Evolutionary conservation across 768 basidiomycete genomes (phyloP).

Genomic region (Pulveroboletus sp.): DNA sequence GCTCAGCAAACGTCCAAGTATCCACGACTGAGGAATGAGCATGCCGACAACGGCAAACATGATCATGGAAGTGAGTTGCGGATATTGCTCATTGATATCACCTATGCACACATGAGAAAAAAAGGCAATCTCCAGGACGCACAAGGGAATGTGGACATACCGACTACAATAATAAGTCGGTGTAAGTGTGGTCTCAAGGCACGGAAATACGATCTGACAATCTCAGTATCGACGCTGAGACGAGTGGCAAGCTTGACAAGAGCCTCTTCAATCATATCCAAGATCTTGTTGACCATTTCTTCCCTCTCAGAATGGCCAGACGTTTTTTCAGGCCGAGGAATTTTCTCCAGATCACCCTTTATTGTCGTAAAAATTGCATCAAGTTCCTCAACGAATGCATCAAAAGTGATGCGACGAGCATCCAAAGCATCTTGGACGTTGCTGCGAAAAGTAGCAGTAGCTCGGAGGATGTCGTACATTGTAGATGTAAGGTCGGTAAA

Average conservation of each 20-base stretch:
- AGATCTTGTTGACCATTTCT: slow-evolving; percentile 3
- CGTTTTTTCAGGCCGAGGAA: neutral
- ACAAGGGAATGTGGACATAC: slow-evolving; percentile 9
- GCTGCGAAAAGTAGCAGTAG: slow-evolving; percentile 12
- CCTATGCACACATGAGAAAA: neutral
- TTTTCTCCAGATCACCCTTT: slow-evolving; percentile 2
- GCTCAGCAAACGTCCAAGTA: slow-evolving; percentile 10
- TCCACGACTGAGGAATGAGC: slow-evolving; percentile 15
- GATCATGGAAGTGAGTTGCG: slow-evolving; percentile 2
- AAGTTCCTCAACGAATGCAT: slow-evolving; percentile 9
- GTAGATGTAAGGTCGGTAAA: slow-evolving; percentile 2
- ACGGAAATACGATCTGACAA: neutral
- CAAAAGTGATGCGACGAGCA: slow-evolving; percentile 4
- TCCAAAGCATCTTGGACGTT: slow-evolving; percentile 7
- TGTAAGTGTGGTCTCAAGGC: slow-evolving; percentile 7
- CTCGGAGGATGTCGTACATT: slow-evolving; percentile 11
- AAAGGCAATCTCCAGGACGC: no score
- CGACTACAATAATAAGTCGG: slow-evolving; percentile 3
- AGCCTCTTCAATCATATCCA: slow-evolving; percentile 1
- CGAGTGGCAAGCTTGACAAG: slow-evolving; percentile 1
- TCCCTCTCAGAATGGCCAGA: slow-evolving; percentile 5
- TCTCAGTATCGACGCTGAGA: slow-evolving; percentile 7
- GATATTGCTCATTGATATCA: slow-evolving; percentile 12
- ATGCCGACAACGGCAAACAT: neutral
- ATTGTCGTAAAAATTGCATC: slow-evolving; percentile 8